phyloP scores from a whole-genome alignment of 2,329 filamentous ascomycete genomes.

The Fusarium brachygibbosum region DNA sequence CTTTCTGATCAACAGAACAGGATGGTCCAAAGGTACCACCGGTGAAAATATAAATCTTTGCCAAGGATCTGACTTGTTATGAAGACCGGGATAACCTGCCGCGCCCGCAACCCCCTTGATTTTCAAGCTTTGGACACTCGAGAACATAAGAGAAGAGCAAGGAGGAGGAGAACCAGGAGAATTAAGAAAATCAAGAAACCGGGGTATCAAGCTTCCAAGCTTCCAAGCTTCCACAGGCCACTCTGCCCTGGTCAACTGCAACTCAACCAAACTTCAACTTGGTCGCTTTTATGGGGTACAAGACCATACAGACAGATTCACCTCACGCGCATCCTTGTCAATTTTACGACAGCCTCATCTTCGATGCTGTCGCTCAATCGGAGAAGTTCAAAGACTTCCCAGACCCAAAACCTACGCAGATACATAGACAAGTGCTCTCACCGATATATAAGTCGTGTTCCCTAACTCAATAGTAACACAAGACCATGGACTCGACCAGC shows the following conservation, averaged over 20 bases:
- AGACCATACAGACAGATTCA: neutral
- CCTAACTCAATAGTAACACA: neutral
- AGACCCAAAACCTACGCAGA: neutral
- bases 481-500: constrained; percentile 7
- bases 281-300: fast-evolving
- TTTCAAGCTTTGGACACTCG: too few species aligned
- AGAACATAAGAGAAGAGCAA: too few species aligned
- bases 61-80: too few species aligned
- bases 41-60: neutral
- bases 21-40: fast-evolving
- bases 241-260: neutral
- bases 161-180: neutral
- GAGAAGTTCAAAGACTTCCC: neutral
- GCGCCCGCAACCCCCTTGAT: too few species aligned
- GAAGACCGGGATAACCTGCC: too few species aligned
- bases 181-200: neutral
- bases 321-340: neutral
- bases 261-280: neutral
- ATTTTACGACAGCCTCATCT: neutral
- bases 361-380: neutral
- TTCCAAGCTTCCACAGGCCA: neutral
- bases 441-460: neutral
- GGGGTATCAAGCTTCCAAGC: neutral
- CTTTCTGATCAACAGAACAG: neutral
- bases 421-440: neutral